Base-by-base conservation (phyloP, 2,329 filamentous ascomycete genomes). In the Trichophyton benhamiae region DNA sequence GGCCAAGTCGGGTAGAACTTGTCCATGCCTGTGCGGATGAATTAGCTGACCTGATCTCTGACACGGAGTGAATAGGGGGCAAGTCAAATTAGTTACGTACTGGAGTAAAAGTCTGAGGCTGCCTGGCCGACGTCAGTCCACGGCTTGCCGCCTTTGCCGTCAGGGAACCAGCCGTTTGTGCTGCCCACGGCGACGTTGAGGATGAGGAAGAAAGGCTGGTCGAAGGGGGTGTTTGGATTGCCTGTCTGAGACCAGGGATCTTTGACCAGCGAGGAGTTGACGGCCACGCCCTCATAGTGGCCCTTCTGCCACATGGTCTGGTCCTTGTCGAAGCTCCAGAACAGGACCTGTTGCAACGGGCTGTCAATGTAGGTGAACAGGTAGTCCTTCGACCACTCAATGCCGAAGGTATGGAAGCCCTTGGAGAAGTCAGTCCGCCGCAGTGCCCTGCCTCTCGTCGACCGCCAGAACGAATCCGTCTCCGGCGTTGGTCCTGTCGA, bases 351-450 rank as follows among this genome's bases (percentile, higher is more conserved):
- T 58, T 69, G 63, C 2, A 78, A 68, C 15, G 75, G 72, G 65
- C 71, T 75, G 67, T 82, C 78, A 42, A 82, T 69, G 67, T 79
- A 83, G 27, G 78, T 80, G 71, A 79, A 82, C 20, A 83, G 71
- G 69, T 82, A 81, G 48, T 78, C 74, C 58, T 77, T 72, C 1
- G 72, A 75, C 80, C 80, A 83, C 65, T 82, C 78, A 15, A 82
- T 65, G 3, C 79, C 81, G 63, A 76, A 83, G 0, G 77, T 82
- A 68, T 82, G 78, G 66, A 77, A 82, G 1, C 64, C 61, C 38
- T 62, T 66, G 57, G 65, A 63, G 57, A 65, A 70, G 61, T 66
- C 68, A 49, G 68, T 70, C 36, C 68, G 65, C 57, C 68, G 66
- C 57, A 72, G 57, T 42, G 65, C 61, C 65, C 71, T 61, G 53